A percentile compares a stretch with the other conserved stretches of the same genome.
phyloP scores from a whole-genome alignment of 2,329 filamentous ascomycete species.

The Colletotrichum paranaense region DNA sequence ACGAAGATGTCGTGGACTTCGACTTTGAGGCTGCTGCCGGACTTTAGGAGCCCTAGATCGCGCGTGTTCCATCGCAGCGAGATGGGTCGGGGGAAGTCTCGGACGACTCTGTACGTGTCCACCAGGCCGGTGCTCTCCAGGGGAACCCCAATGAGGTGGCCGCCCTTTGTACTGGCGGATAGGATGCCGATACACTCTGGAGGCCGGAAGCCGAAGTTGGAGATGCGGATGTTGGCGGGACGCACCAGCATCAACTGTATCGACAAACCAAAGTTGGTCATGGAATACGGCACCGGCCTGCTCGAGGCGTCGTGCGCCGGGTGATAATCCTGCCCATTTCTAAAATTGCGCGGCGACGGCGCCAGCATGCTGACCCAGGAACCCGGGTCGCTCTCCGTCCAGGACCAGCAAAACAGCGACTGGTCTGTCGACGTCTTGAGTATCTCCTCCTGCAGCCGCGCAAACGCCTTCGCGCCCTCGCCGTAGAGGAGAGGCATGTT shows the following conservation, averaged over 20 bases:
- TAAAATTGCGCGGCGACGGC: constrained; percentile 21
- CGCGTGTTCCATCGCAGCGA: neutral
- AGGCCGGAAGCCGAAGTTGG: neutral
- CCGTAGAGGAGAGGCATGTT: constrained; percentile 45
- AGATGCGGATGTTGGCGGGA: neutral
- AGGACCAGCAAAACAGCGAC: constrained; percentile 33
- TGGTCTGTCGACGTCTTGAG: constrained; percentile 27
- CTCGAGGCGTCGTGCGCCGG: constrained; percentile 15
- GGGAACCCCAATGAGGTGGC: constrained; percentile 3
- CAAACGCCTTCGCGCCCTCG: constrained; percentile 42
- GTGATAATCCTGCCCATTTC: constrained; percentile 1
- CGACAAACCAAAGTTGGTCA: constrained; percentile 32
- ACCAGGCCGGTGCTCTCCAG: neutral
- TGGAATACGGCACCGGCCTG: constrained; percentile 17
- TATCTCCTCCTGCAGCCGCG: constrained; percentile 36
- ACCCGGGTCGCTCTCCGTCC: constrained; percentile 21
- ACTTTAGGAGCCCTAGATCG: neutral
- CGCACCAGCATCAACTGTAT: constrained; percentile 18
- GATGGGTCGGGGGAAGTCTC: constrained; percentile 19
- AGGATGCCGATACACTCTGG: constrained; percentile 8
- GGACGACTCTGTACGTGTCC: constrained; percentile 11
- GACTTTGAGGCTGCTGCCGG: neutral
- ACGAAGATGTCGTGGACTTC: constrained; percentile 16
- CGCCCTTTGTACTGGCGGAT: neutral
- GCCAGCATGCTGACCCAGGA: constrained; percentile 29